Evolutionary conservation across 495 filamentous ascomycete species (phyloP).

Genomic region (Tuber microsphaerosporum): DNA sequence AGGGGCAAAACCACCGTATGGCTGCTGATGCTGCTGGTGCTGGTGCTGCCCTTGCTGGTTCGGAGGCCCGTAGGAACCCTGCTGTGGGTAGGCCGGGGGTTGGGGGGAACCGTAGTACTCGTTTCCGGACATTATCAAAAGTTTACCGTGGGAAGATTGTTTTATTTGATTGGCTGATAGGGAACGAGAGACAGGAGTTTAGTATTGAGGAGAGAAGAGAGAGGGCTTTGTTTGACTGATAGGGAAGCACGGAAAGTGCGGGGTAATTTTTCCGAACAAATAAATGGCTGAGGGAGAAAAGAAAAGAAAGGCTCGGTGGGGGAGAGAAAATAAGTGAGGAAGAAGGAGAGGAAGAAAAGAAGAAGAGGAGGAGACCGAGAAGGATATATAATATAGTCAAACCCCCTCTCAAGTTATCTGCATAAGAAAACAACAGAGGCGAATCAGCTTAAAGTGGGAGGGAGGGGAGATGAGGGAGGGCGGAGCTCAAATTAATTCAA

Average conservation of each 20-base stretch:
- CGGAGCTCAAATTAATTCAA: neutral
- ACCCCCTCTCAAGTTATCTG: neutral
- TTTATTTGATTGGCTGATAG: neutral
- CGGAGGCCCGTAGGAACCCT: neutral
- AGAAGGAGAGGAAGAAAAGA: neutral
- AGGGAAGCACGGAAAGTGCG: slow-evolving; percentile 13
- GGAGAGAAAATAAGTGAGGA: neutral
- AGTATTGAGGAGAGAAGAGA: neutral
- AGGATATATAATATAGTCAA: neutral
- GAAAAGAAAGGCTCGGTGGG: neutral
- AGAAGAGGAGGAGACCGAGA: neutral
- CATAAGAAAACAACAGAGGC: neutral
- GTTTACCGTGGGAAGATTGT: slow-evolving; percentile 5
- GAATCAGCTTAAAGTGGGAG: neutral
- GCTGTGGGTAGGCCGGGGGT: slow-evolving; percentile 21
- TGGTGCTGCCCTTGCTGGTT: slow-evolving; percentile 13
- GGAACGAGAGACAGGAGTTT: neutral
- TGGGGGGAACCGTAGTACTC: slow-evolving; percentile 28
- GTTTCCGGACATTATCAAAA: slow-evolving; percentile 21
- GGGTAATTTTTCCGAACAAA: slow-evolving; percentile 15
- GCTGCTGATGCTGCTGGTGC: slow-evolving; percentile 19
- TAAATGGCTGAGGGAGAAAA: neutral
- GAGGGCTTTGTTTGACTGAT: neutral
- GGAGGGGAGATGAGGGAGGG: neutral
- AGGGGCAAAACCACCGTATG: slow-evolving; percentile 14